Evolutionary conservation across 768 basidiomycete species (phyloP).

Genomic region (Mycena capillaripes): DNA sequence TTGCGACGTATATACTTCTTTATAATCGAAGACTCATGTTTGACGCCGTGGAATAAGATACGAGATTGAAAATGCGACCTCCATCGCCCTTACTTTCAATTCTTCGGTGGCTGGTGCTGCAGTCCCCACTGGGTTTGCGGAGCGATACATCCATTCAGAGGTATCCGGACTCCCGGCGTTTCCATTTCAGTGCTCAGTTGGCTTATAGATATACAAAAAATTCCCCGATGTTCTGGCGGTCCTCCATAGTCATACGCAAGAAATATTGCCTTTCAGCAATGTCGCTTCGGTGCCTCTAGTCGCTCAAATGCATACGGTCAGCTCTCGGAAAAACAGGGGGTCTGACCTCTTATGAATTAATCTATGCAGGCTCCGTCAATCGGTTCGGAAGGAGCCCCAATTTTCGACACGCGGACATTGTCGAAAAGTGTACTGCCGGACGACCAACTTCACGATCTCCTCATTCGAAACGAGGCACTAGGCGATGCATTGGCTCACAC

Average conservation of each 20-base stretch:
- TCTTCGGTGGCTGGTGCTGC: slow-evolving; percentile 33
- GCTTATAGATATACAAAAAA: slow-evolving; percentile 34
- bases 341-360: background rate
- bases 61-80: slow-evolving; percentile 39
- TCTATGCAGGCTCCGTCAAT: slow-evolving; percentile 4
- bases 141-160: slow-evolving; percentile 42
- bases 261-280: slow-evolving; percentile 39
- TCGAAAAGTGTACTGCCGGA: slow-evolving; percentile 28
- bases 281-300: slow-evolving; percentile 27
- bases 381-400: slow-evolving; percentile 33
- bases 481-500: slow-evolving; percentile 38
- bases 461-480: slow-evolving; percentile 34
- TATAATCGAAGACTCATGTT: background rate
- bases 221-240: slow-evolving; percentile 38
- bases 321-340: background rate
- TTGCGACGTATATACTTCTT: slow-evolving; percentile 32
- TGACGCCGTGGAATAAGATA: slow-evolving; percentile 25
- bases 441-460: slow-evolving; percentile 32
- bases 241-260: slow-evolving; percentile 34
- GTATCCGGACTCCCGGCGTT: slow-evolving; percentile 1
- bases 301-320: slow-evolving; percentile 35
- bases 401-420: slow-evolving; percentile 35
- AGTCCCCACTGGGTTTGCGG: slow-evolving; percentile 38
- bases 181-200: background rate
- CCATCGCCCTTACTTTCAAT: slow-evolving; percentile 38